phyloP scores from a whole-genome alignment of 2,329 filamentous ascomycete genomes.

The Simplicillium aogashimaense region DNA sequence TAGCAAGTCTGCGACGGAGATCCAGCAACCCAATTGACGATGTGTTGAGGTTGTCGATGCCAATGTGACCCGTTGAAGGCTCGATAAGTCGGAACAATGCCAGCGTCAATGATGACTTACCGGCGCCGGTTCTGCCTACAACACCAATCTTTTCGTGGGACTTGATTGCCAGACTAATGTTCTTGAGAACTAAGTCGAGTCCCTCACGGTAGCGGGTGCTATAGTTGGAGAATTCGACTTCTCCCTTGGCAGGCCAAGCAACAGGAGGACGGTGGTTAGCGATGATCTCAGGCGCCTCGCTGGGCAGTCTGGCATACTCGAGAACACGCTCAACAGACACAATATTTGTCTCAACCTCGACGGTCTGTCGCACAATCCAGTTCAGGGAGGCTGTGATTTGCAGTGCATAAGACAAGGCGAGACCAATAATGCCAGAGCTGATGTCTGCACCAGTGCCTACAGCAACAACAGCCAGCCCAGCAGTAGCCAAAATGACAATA shows the following conservation, averaged over 20 bases:
- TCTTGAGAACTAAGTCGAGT: conserved; percentile 84
- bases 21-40: conserved; percentile 84
- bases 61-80: conserved; percentile 69
- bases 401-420: conserved; percentile 93
- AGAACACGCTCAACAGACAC: conserved; percentile 96
- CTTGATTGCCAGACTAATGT: conserved; percentile 86
- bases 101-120: conserved; percentile 89
- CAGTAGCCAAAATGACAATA: conserved; percentile 81
- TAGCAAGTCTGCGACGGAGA: conserved; percentile 78
- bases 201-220: conserved; percentile 87
- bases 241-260: conserved; percentile 84
- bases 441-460: conserved; percentile 59
- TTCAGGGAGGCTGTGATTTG: conserved; percentile 96
- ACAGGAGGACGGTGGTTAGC: conserved; percentile 77
- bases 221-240: conserved; percentile 85
- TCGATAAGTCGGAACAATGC: conserved; percentile 95
- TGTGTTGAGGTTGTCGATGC: conserved; percentile 83
- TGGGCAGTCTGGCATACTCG: conserved; percentile 85
- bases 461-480: conserved; percentile 71
- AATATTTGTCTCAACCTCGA: conserved; percentile 99
- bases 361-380: conserved; percentile 97
- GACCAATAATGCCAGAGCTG: conserved; percentile 69
- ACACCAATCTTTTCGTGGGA: conserved; percentile 97
- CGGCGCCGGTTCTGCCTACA: conserved; percentile 89
- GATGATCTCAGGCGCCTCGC: conserved; percentile 90